Percentiles rank a stretch among this genome's conserved stretches.
These are phyloP conservation scores for Dendrostoma leiphaemia DNA, from an alignment of 2,329 filamentous ascomycete species.

Conservation along the genomic window DNA sequence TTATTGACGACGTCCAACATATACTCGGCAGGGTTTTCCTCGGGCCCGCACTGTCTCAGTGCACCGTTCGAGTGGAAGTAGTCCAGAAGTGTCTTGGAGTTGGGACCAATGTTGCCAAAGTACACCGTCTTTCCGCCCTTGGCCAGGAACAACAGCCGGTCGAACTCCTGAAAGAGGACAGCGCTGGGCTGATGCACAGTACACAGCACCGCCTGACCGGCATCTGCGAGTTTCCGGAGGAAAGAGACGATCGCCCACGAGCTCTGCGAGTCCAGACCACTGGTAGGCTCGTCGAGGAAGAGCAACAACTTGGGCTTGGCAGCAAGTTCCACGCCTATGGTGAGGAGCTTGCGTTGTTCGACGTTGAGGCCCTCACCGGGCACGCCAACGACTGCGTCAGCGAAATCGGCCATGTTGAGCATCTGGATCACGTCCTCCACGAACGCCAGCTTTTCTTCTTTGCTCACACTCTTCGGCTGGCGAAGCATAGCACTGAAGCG, in stretches of 20 bases:
- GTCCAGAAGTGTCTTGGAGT: constrained; percentile 53
- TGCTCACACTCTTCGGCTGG: constrained; percentile 52
- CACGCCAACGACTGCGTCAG: constrained; percentile 63
- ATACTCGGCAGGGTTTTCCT: constrained; percentile 74
- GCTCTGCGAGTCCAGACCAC: constrained; percentile 61
- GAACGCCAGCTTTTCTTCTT: constrained; percentile 57
- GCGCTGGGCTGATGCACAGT: constrained; percentile 56
- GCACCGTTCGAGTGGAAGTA: constrained; percentile 68
- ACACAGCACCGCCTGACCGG: constrained; percentile 52
- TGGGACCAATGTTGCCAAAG: constrained; percentile 64
- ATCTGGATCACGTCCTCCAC: constrained; percentile 66
- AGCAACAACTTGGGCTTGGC: constrained; percentile 57
- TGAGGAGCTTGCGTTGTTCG: constrained; percentile 60
- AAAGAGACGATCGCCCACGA: constrained; percentile 64
- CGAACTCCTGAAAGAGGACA: constrained; percentile 54
- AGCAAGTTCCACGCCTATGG: constrained; percentile 59
- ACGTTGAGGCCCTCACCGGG: constrained; percentile 61
- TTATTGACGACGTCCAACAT: constrained; percentile 60
- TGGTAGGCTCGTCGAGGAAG: constrained; percentile 61
- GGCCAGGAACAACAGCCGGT: constrained; percentile 62
- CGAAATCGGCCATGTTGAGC: constrained; percentile 66
- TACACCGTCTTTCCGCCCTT: constrained; percentile 67
- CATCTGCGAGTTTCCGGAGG: constrained; percentile 58
- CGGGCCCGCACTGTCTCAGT: constrained; percentile 51
- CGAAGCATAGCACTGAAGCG: constrained; percentile 56